phyloP scores from a whole-genome alignment of 139 green algal species.

The Axilococcus clingmanii region DNA sequence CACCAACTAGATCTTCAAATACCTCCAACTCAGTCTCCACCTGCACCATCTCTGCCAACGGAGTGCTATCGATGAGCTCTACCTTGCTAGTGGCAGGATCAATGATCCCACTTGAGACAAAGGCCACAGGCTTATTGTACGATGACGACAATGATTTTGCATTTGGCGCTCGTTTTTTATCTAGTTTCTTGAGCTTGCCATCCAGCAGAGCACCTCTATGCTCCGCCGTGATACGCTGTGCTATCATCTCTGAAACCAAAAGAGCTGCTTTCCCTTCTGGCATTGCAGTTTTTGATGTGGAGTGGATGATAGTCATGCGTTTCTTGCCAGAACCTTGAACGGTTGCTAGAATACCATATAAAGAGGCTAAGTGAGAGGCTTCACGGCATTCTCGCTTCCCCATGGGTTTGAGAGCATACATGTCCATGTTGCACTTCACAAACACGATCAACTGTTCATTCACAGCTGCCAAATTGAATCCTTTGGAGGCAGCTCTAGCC shows the following conservation, averaged over 20 bases:
- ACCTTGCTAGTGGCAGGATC: neutral
- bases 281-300: slow-evolving; percentile 17
- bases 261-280: slow-evolving; percentile 15
- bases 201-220: neutral
- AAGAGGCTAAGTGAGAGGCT: slow-evolving; percentile 25
- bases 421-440: slow-evolving; percentile 20
- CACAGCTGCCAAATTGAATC: slow-evolving; percentile 34
- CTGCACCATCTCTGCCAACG: neutral
- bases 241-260: no score
- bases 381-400: slow-evolving; percentile 20
- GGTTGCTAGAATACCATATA: slow-evolving; percentile 29
- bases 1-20: neutral
- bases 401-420: slow-evolving; percentile 34
- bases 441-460: slow-evolving; percentile 33
- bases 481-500: slow-evolving; percentile 18
- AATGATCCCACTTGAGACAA: slow-evolving; percentile 9
- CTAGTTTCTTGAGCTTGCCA: neutral
- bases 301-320: slow-evolving; percentile 22
- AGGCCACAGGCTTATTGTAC: slow-evolving; percentile 2
- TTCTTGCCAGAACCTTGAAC: slow-evolving; percentile 35
- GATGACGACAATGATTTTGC: neutral
- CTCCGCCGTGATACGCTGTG: neutral
- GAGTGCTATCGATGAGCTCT: neutral
- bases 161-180: neutral
- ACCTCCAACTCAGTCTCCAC: neutral